Base-by-base conservation (phyloP, 1,139 yeast species). In the Blastobotrys proliferans region DNA sequence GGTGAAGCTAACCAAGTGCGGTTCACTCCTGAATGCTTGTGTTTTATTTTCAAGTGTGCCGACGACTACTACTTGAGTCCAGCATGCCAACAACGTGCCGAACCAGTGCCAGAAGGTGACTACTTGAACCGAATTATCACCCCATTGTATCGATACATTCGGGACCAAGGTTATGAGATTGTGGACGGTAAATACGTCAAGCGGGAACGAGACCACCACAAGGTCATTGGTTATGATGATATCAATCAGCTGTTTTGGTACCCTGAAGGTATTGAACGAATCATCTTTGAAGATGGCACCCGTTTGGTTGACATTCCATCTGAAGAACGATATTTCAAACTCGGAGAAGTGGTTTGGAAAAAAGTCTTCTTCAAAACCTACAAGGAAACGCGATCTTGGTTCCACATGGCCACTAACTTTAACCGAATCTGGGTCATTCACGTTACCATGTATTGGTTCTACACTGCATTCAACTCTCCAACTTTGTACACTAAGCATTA, bases 161-260 rank as follows among this genome's bases (percentile, higher is more conserved):
- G 97, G 70, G 81, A 94, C 54, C 97, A 92, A 69, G 97, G 92
- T 47, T 92, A 90, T 62, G 97, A 92, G 69, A 81, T 92, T 56
- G 76, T 82, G 56, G 96, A 90, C 55, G 97, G 97, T 51, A 85
- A 94, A 69, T 94, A 83, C 60, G 94, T 92, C 57, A 94, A 94
- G 72, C 90, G 99, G 67, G 98, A 92, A 74, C 84, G 77, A 60
- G 98, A 92, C 68, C 98, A 94, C 72, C 84, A 88, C 72, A 77
- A 84, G 63, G 78, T 92, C 55, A 82, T 92, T 62, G 98, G 98
- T 67, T 92, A 92, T 66, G 99, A 92, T 72, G 98, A 94, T 73
- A 94, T 92, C 50, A 92, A 94, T 69, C 99, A 94, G 73, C 77
- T 92, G 58, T 92, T 92, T 71, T 92, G 99, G 98, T 94, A 92